phyloP scores from a whole-genome alignment of 495 filamentous ascomycete genomes.

The Aspergillus coremiiformis region DNA sequence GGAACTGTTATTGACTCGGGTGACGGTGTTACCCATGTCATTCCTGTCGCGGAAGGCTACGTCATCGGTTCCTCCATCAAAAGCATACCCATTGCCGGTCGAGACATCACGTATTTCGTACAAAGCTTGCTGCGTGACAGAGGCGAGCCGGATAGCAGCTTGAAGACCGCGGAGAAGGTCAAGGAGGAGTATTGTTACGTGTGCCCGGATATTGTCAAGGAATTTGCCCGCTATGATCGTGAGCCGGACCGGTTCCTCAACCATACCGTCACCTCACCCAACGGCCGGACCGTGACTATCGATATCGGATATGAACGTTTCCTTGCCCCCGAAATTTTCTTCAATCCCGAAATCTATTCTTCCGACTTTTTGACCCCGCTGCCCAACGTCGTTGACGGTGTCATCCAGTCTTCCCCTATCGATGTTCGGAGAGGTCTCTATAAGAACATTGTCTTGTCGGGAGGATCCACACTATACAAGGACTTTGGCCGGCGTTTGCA shows the following conservation, averaged over 20 bases:
- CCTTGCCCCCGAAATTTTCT: conserved; percentile 97
- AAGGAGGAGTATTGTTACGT: conserved; percentile 99
- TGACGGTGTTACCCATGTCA: conserved; percentile 97
- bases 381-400: conserved; percentile 86
- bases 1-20: conserved; percentile 97
- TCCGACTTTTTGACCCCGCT: conserved; percentile 96
- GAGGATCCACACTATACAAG: conserved; percentile 94
- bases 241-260: conserved; percentile 87
- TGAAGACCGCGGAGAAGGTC: conserved; percentile 95
- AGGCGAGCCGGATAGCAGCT: conserved; percentile 89
- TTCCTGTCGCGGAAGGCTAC: conserved; percentile 96
- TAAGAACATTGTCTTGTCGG: conserved; percentile 98
- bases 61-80: conserved; percentile 98
- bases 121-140: conserved; percentile 93
- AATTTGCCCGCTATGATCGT: conserved; percentile 84
- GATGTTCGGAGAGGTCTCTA: conserved; percentile 95
- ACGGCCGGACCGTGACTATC: conserved; percentile 73
- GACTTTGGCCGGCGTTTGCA: conserved; percentile 94
- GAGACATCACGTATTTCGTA: conserved; percentile 97
- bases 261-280: conserved; percentile 79
- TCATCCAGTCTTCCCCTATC: conserved; percentile 95
- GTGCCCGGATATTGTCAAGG: conserved; percentile 95
- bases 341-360: conserved; percentile 98
- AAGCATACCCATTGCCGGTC: conserved; percentile 93
- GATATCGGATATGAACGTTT: conserved; percentile 98